phyloP scores from a whole-genome alignment of 305 asterid species.

The Ilex paraguariensis region DNA sequence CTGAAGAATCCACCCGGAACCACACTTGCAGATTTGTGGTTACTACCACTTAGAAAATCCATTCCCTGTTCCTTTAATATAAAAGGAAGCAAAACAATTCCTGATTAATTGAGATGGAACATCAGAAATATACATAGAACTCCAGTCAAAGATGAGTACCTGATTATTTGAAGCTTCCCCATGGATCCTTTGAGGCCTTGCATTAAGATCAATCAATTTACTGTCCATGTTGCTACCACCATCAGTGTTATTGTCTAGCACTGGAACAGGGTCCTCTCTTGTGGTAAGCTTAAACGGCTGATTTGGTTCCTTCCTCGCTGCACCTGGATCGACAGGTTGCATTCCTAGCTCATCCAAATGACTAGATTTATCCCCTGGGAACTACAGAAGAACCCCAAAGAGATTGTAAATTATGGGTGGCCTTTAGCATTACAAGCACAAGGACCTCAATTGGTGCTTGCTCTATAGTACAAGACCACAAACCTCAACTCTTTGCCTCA shows the following conservation, averaged over 20 bases:
- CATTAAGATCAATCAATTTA: conserved; percentile 59
- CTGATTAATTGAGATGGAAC: conserved; percentile 3
- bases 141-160: conserved; percentile 18
- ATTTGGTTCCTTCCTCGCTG: conserved; percentile 28
- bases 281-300: conserved; percentile 21
- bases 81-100: background rate
- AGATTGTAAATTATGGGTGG: conserved; percentile 3
- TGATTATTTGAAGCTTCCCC: conserved; percentile 42
- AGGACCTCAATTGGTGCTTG: too few relatives aligned
- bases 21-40: conserved; percentile 45
- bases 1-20: conserved; percentile 51
- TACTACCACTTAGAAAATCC: conserved; percentile 24
- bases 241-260: conserved; percentile 20
- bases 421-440: too few relatives aligned
- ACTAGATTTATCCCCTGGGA: conserved; percentile 73
- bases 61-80: conserved; percentile 16
- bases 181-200: conserved; percentile 57
- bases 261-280: conserved; percentile 27
- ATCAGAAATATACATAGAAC: background rate
- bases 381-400: conserved; percentile 42
- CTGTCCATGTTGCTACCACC: conserved; percentile 40
- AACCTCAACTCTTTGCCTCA: conserved; percentile 97
- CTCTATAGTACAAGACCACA: conserved; percentile 8
- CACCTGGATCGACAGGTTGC: conserved; percentile 30
- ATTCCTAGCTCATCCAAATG: conserved; percentile 37